Evolutionary conservation across 495 filamentous ascomycete genomes (phyloP), one percentile per base, ranked within the genome.

Genomic region (Friedmanniomyces simplex): DNA sequence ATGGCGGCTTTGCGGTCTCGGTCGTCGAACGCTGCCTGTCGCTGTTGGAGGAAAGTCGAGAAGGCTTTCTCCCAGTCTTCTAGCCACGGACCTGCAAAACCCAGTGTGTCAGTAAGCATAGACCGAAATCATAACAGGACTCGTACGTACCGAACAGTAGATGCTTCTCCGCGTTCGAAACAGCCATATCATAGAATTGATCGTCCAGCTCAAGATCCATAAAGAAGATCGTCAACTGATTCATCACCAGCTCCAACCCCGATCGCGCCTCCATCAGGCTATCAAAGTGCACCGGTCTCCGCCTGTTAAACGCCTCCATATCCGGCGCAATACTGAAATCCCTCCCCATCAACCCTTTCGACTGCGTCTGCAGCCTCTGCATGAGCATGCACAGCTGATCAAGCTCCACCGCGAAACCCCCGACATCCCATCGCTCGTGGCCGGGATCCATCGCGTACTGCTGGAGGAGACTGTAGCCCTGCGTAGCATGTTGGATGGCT

Each of bases 191-290:
- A 21, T 60, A 60, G 58, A 55, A 60, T 10, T 50, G 6, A 25
- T 60, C 58, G 18, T 60, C 58, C 14, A 60, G 51, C 43, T 60
- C 58, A 10, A 60, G 43, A 41, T 60, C 58, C 24, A 55, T 48
- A 30, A 60, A 52, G 34, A 45, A 60, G 6, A 55, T 36, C 3
- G 51, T 55, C 22, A 60, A 32, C 18, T 55, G 41, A 34, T 55
- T 60, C n/a, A 60, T 14, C 3, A 60, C 51, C n/a, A 50, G 18
- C 37, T 60, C 58, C n/a, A 60, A 24, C 4, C 45, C 52, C 13
- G 51, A 49, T 24, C 58, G 48, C 10, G 58, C 58, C 25, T 60
- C 52, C 42, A 26, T 41, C 52, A 60, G n/a, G 47, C 14, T 50
- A 2, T 28, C 22, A 51, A 60, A 60, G 8, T 30, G 14, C 18